These are phyloP conservation scores for Aphanomyces astaci DNA, from an alignment of 352 stramenopile species.

Conservation along the genomic window DNA sequence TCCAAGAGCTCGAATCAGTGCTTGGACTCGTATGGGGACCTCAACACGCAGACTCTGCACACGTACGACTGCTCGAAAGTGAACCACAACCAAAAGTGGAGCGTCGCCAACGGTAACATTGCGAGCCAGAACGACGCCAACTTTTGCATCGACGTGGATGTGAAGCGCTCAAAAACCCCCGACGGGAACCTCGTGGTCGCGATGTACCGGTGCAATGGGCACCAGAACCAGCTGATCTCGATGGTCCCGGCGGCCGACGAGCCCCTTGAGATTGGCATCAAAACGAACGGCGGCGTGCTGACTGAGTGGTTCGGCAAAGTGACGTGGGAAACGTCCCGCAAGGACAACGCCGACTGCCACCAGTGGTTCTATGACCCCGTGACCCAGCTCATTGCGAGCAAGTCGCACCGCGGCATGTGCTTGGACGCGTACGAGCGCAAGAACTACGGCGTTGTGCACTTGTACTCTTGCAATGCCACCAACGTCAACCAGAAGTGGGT, in stretches of 20 bases:
- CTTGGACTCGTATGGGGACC: slow-evolving; percentile 40
- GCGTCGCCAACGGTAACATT: neutral
- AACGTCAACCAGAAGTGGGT: slow-evolving; percentile 64
- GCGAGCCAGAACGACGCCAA: slow-evolving; percentile 14
- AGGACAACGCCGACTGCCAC: slow-evolving; percentile 31
- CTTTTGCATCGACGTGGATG: slow-evolving; percentile 19
- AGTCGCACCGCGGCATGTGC: slow-evolving; percentile 21
- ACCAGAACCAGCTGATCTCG: slow-evolving; percentile 2
- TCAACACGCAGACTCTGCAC: slow-evolving; percentile 25
- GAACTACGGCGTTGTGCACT: slow-evolving; percentile 36
- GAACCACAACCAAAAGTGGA: slow-evolving; percentile 19
- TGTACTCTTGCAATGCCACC: slow-evolving; percentile 43
- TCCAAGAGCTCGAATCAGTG: slow-evolving; percentile 64
- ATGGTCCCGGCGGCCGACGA: neutral
- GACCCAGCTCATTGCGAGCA: slow-evolving; percentile 47
- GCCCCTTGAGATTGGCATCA: slow-evolving; percentile 23
- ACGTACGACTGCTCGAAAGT: slow-evolving; percentile 24
- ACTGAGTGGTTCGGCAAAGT: too few relatives aligned
- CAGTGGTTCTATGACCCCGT: slow-evolving; percentile 52
- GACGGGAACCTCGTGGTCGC: slow-evolving; percentile 9
- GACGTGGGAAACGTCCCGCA: too few relatives aligned
- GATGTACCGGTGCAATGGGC: slow-evolving; percentile 5
- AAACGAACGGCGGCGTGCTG: too few relatives aligned
- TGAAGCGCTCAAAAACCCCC: neutral
- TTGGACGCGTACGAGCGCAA: slow-evolving; percentile 19